Evolutionary conservation across 192 early-diverging fungal species (phyloP), one percentile per base, ranked within the genome.

Genomic region (Coemansia sp.): DNA sequence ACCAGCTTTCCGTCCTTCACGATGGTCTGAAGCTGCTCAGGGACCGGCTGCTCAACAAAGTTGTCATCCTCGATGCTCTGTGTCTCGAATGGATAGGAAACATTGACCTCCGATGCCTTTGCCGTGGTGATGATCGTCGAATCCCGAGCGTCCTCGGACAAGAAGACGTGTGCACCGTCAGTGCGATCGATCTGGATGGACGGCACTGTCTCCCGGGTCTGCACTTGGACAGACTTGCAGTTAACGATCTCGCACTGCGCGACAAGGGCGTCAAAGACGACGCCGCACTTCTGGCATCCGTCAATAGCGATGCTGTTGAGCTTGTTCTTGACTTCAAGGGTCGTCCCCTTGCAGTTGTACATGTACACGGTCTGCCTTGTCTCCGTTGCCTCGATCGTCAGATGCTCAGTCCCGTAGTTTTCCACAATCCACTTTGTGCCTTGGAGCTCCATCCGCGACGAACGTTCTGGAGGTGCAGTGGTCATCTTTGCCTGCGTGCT

Each of bases 371-470:
- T 90, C 62, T 98, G 94, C 66, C 88, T 90, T 57, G 95, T 88
- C 62, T 92, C 89, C 0, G 90, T 88, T 2, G 87, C 85, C 59
- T 95, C 93, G 67, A 99, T 86, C 10, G 92, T 81, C 21, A 99
- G 84, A 48, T 82, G 73, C 72, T 79, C 76, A 8, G 91, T 82
- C 11, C 73, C 75, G 77, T 92, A 90, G 85, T 97, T 93, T 83
- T 99, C 97, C 15, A 99, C 88, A 18, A 88, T 84, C 97, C 97
- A 99, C 82, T 97, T 96, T 84, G 89, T 91, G 59, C 93, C 94
- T 63, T 94, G 90, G 61, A 98, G 81, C 39, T 84, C 87, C 65
- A 90, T 84, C 76, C 91, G 92, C 49, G 94, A 89, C 30, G 92
- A 91, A 45, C 53, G 62, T 6, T 70, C n/a, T 8, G 43, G 52